These are phyloP conservation scores for Fraxinus paxiana DNA, from an alignment of 305 asterid species.

Conservation along the genomic window DNA sequence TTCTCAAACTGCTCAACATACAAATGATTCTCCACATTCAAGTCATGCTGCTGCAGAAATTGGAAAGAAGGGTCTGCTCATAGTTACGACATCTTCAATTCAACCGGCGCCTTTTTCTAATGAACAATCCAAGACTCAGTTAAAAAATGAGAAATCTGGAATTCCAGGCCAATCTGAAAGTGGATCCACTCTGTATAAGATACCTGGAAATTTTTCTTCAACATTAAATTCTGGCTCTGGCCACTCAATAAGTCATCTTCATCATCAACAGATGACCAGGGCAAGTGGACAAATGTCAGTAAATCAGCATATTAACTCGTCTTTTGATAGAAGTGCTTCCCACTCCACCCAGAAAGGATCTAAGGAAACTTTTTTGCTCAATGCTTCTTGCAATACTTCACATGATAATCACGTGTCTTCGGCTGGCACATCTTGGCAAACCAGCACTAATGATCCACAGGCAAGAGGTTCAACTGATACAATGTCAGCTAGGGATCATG, in stretches of 20 bases:
- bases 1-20: constrained; percentile 35
- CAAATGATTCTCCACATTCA: constrained; percentile 25
- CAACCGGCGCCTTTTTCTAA: constrained; percentile 43
- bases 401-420: constrained; percentile 31
- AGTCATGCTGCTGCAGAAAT: constrained; percentile 33
- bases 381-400: constrained; percentile 33
- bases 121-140: constrained; percentile 38
- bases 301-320: constrained; percentile 28
- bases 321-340: constrained; percentile 32
- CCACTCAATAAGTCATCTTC: constrained; percentile 40
- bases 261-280: constrained; percentile 38
- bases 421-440: constrained; percentile 26
- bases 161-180: constrained; percentile 26
- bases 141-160: constrained; percentile 34
- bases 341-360: constrained; percentile 41
- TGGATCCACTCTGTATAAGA: constrained; percentile 31
- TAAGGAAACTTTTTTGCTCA: constrained; percentile 35
- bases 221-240: constrained; percentile 42
- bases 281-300: constrained; percentile 40
- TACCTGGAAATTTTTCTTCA: constrained; percentile 44
- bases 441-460: constrained; percentile 30
- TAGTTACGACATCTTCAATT: constrained; percentile 34
- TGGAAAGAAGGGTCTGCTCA: constrained; percentile 39
- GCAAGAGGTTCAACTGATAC: constrained; percentile 34
- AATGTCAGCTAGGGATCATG: constrained; percentile 27